Base-by-base conservation (phyloP, 1,139 yeast species). In the Lodderomyces metapsilosis region DNA sequence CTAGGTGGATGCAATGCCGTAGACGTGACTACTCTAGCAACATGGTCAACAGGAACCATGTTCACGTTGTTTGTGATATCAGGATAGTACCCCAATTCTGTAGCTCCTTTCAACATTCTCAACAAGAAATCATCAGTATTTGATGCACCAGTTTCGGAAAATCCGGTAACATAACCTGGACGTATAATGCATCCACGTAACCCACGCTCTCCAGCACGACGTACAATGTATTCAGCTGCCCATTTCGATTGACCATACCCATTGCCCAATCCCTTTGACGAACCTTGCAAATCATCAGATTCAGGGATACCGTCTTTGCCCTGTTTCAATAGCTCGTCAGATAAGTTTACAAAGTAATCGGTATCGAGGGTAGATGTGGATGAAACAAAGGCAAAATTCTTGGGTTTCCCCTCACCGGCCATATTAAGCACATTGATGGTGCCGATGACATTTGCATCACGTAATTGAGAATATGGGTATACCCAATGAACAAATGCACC, bases 401-500 rank as follows among this genome's bases (percentile, higher is more conserved):
- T 94, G 34, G 97, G 78, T 61, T 86, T 89, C 36, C 98, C 97
- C 18, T 77, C 65, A 4, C 74, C 77, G 54, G 95, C 88, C 57
- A 94, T 65, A 55, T 82, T 83, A 78, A 94, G 70, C 9, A 89
- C 89, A 54, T 91, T 87, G 48, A 91, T 68, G 0, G 98, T 86
- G 39, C 96, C 83, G 47, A 91, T 68, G 28, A 94, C 98, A 59
- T 94, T 94, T 31, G 98, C 95, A 47, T 88, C 96, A 54, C 98
- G 80, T 53, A 94, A 73, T 54, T 86, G 88, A 40, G 85, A 69
- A 64, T 94, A 94, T 34, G 98, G 98, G 61, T 87, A 92, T 3
- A 91, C 96, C 99, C 99, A 94, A 64, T 94, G 98, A 34, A 94
- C 99, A 48, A 91, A 74, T 4, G 98, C 99, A 68, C 98, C 98